These are phyloP conservation scores for Geotrichum klebahnii DNA, from an alignment of 1,139 yeast species.

Conservation along the genomic window DNA sequence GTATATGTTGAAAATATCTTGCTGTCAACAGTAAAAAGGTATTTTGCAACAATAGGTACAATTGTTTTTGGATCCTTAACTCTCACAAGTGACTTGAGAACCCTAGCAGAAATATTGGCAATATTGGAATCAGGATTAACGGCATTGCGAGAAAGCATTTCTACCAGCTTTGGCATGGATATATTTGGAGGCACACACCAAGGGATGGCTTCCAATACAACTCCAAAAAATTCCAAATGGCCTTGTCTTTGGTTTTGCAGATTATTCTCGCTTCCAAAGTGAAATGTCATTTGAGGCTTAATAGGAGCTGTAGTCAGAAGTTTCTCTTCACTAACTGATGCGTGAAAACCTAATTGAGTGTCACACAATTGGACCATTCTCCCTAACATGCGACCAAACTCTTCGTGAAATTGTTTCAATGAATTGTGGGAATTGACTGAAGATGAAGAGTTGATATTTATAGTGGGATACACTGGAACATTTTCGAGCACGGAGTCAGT, in stretches of 20 bases:
- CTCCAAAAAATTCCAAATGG: constrained; percentile 62
- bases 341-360: constrained; percentile 36
- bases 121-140: constrained; percentile 62
- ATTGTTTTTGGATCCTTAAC: constrained; percentile 68
- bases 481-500: constrained; percentile 35
- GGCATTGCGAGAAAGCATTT: constrained; percentile 69
- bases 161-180: constrained; percentile 60
- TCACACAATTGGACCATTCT: constrained; percentile 59
- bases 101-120: constrained; percentile 56
- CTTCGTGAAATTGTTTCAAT: constrained; percentile 54
- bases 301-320: constrained; percentile 22
- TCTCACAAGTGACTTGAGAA: constrained; percentile 63
- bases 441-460: constrained; percentile 12
- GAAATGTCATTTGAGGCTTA: constrained; percentile 46
- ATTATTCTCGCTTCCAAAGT: constrained; percentile 43
- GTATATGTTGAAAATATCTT: constrained; percentile 39
- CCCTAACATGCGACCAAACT: constrained; percentile 63
- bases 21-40: constrained; percentile 76
- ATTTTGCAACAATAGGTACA: constrained; percentile 70
- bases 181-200: constrained; percentile 57
- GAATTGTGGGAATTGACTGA: constrained; percentile 28
- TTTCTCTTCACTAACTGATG: constrained; percentile 27
- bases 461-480: constrained; percentile 19
- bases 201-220: constrained; percentile 64
- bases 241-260: constrained; percentile 34